Conservation (phyloP, 2,329 filamentous ascomycete genomes). For the Neurospora crassa region DNA sequence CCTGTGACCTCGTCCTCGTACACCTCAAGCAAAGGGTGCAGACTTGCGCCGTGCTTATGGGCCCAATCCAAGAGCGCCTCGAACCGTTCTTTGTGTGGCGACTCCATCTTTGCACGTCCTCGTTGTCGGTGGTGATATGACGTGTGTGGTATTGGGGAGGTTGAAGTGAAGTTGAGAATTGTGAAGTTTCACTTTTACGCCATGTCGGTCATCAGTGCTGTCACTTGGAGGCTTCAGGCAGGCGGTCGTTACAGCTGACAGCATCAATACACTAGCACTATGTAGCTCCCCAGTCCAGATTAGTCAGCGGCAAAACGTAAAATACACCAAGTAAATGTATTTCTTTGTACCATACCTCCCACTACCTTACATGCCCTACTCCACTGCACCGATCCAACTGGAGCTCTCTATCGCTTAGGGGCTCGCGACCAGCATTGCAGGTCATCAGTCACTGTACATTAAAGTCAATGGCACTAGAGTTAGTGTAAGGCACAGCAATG, state of each 20-base stretch:
- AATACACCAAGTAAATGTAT: too few species aligned
- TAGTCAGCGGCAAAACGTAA: neutral
- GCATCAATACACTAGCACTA: neutral
- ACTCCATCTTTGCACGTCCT: slow-evolving; percentile 18
- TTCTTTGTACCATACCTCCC: neutral
- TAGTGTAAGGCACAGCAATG: too few species aligned
- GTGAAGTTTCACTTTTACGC: neutral
- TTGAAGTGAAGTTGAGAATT: neutral
- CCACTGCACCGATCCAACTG: neutral
- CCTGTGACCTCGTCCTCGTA: slow-evolving; percentile 40
- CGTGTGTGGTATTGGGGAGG: neutral
- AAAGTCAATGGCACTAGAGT: too few species aligned
- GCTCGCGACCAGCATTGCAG: neutral
- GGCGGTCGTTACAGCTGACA: neutral
- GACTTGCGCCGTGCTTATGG: slow-evolving; percentile 30
- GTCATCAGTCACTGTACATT: neutral
- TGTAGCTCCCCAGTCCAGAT: neutral
- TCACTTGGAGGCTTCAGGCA: neutral
- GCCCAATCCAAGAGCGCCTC: slow-evolving; percentile 40
- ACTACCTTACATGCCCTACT: neutral
- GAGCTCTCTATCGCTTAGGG: neutral
- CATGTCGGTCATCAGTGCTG: neutral
- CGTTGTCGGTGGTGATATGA: neutral
- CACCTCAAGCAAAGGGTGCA: slow-evolving; percentile 44
- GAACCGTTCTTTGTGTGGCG: slow-evolving; percentile 18